Evolutionary conservation across 2,329 filamentous ascomycete genomes (phyloP), one percentile per base, ranked within the genome.

Genomic region (Akanthomyces uredinophilus): DNA sequence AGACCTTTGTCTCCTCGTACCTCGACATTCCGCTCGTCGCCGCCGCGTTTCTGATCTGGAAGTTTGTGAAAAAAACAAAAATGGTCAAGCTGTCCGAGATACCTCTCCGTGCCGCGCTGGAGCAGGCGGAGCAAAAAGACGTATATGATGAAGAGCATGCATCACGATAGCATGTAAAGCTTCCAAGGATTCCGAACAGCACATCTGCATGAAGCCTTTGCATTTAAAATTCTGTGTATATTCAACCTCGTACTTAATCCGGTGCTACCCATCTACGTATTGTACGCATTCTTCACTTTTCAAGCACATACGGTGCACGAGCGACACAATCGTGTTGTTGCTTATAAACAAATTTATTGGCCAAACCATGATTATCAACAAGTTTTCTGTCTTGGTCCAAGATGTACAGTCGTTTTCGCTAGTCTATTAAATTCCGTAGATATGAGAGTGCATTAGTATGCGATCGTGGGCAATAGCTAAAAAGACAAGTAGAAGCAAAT

Each of bases 31-130:
- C 84, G 1, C 78, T 88, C 10, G 83, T 88, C 0, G 66, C 83
- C 1, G 70, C 69, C 10, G 81, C 83, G 10, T 91, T 83, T 67
- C 65, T 81, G 14, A 79, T 84, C 51, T 91, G 87, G 84, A 91
- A 91, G 72, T 71, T 87, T 41, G 75, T 82, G 69, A 89, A 88
- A 70, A 81, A 83, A 66, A 88, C 87, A 0, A 82, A 81, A 61
- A 69, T 84, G 11, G 74, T 83, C 8, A 70, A 79, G 0, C 71
- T 87, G 5, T 72, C 77, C 13, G 75, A 79, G 5, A 80, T 87
- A 43, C 81, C 83, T 0, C 71, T 87, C 0, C 69, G 73, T 1
- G 78, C 80, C 10, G 83, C 83, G 0, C 76, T 87, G 3, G 75
- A 79, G 20, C 80, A 83, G 66, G 75, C 74, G 13, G 77, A 79